A percentile compares a stretch with the other conserved stretches of the same genome.
Conservation (phyloP, 2,329 filamentous ascomycete species). For the Neofusicoccum parvum region DNA sequence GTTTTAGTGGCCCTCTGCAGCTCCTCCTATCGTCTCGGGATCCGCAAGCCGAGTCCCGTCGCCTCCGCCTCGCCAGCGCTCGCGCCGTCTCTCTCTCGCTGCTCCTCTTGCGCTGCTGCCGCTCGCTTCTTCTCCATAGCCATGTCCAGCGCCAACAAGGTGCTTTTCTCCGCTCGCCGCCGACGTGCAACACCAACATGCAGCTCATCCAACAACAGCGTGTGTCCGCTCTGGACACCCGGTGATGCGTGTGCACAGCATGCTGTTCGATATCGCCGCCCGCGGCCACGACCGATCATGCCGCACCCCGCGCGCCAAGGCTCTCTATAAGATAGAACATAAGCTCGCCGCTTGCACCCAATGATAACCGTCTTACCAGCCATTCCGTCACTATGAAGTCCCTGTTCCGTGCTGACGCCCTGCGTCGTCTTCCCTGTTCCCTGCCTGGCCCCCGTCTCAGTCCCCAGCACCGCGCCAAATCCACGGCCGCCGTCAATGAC, state of each 20-base stretch:
- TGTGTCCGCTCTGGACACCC: not conserved
- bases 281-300: not conserved
- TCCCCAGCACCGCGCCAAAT: not conserved
- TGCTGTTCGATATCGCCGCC: not conserved
- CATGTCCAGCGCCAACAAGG: no score
- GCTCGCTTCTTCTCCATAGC: no score
- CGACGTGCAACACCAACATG: not conserved
- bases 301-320: not conserved
- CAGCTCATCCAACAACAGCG: not conserved
- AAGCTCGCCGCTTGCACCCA: not conserved
- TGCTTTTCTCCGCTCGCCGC: not conserved
- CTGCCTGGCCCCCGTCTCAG: not conserved
- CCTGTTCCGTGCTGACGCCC: not conserved
- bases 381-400: not conserved
- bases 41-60: conserved; percentile 4
- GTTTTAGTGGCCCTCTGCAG: no score
- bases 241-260: not conserved
- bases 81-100: no score
- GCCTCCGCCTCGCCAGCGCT: not conserved
- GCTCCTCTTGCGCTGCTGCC: no score
- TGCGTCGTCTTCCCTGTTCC: not conserved
- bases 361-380: not conserved
- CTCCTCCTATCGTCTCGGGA: not conserved
- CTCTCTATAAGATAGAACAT: not conserved
- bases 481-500: not conserved